Conservation (phyloP, 768 basidiomycete genomes). For the Boletus vinaceobasis region DNA sequence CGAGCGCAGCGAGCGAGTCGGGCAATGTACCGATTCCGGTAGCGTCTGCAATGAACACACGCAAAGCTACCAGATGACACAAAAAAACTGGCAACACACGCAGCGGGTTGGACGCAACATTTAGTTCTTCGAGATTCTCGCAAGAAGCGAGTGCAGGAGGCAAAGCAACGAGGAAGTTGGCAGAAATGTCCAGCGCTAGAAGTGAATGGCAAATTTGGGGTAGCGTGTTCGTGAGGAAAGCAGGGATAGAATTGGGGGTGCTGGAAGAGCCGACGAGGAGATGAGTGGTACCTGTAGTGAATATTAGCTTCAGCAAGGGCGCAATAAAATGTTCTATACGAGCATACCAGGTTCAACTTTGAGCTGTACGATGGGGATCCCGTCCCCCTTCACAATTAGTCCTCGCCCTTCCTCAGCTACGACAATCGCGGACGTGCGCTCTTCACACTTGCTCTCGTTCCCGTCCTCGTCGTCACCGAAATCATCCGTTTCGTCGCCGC, state of each 20-base stretch:
- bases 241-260: conserved; percentile 73
- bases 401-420: conserved; percentile 83
- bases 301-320: background rate
- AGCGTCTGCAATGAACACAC: conserved; percentile 89
- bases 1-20: conserved; percentile 65
- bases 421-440: conserved; percentile 72
- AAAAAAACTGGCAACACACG: conserved; percentile 91
- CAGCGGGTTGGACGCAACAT: conserved; percentile 87
- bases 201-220: conserved; percentile 75
- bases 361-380: conserved; percentile 55
- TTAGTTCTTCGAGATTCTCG: conserved; percentile 84
- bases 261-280: conserved; percentile 80
- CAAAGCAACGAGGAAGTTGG: conserved; percentile 79
- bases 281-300: conserved; percentile 79
- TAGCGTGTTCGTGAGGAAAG: conserved; percentile 66
- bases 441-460: conserved; percentile 53
- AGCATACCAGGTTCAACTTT: conserved; percentile 69
- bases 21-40: conserved; percentile 81
- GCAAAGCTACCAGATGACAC: conserved; percentile 67
- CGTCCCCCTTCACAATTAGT: conserved; percentile 74
- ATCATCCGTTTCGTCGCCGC: conserved; percentile 50
- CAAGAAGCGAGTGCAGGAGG: conserved; percentile 83
- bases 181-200: conserved; percentile 90
- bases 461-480: conserved; percentile 51
- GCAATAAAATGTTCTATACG: background rate